These are phyloP conservation scores for Puccinia coronata DNA, from an alignment of 1,284 basidiomycete species.

Conservation along the genomic window DNA sequence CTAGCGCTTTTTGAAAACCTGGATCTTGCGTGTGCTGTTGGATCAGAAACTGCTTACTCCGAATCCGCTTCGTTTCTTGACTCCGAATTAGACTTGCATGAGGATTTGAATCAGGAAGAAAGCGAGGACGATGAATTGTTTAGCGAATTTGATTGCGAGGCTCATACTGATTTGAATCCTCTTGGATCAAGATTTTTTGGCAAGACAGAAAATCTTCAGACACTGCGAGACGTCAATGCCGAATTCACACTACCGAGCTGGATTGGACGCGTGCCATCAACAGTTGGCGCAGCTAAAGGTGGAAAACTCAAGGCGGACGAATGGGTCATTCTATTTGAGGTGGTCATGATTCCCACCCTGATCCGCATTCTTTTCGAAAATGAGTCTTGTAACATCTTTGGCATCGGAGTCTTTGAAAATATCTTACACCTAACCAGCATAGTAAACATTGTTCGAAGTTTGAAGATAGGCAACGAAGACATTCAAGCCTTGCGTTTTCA, in stretches of 20 bases:
- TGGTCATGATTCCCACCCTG: slow-evolving; percentile 28
- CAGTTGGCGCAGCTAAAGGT: slow-evolving; percentile 14
- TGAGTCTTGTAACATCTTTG: not conserved
- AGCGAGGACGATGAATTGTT: not conserved
- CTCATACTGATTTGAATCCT: not conserved
- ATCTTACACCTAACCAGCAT: slow-evolving; percentile 11
- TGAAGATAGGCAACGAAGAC: not conserved
- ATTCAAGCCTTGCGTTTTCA: slow-evolving; percentile 16
- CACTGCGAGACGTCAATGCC: not conserved
- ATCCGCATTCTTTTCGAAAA: slow-evolving; percentile 1
- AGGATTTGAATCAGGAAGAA: not conserved
- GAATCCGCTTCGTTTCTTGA: not conserved
- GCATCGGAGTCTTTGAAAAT: not conserved
- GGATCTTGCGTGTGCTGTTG: not conserved
- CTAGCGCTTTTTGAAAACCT: not conserved
- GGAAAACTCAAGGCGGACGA: slow-evolving; percentile 36
- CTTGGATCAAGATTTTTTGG: slow-evolving; percentile 19
- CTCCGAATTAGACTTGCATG: not conserved
- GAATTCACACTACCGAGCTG: slow-evolving; percentile 2
- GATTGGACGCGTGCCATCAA: slow-evolving; percentile 34
- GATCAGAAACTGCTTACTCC: too few species aligned
- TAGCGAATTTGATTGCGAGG: not conserved
- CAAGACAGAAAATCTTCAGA: not conserved
- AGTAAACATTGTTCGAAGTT: slow-evolving; percentile 7
- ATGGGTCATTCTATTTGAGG: slow-evolving; percentile 19